phyloP scores from a whole-genome alignment of 1,139 yeast genomes.

The Magnusiomyces paraingens region DNA sequence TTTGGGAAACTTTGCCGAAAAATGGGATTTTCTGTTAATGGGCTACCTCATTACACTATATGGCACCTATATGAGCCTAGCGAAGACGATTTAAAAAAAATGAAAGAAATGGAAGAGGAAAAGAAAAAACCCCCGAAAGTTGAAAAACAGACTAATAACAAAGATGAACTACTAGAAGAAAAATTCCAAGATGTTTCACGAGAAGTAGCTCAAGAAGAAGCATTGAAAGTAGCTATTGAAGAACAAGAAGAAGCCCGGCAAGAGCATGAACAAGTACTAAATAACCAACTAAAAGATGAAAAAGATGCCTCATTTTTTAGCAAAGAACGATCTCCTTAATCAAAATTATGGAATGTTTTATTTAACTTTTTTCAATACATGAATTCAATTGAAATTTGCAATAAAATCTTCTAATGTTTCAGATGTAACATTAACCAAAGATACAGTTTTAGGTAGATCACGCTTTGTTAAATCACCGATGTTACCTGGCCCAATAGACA shows the following conservation, averaged over 20 bases:
- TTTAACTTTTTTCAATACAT: not conserved
- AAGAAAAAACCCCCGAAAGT: conserved; percentile 25
- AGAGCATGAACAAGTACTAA: not conserved
- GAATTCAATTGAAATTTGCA: not conserved
- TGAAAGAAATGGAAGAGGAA: conserved; percentile 67
- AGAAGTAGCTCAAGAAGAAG: not conserved
- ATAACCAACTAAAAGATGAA: not conserved
- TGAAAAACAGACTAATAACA: not conserved
- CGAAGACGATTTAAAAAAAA: conserved; percentile 77
- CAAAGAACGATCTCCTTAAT: no score
- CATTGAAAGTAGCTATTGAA: not conserved
- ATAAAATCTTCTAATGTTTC: conserved; percentile 8
- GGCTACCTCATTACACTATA: conserved; percentile 80
- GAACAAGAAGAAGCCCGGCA: not conserved
- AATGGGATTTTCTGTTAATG: conserved; percentile 76
- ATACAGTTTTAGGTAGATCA: conserved; percentile 9
- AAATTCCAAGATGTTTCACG: not conserved
- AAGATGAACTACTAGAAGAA: not conserved
- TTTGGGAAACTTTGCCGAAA: conserved; percentile 77
- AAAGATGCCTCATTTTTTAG: no score
- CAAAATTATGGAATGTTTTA: no score
- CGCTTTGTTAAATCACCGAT: conserved; percentile 13
- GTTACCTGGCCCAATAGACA: conserved; percentile 30
- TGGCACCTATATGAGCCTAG: conserved; percentile 95
- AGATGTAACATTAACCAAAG: conserved; percentile 2